These are phyloP conservation scores for Ceratocystis diversiconidia DNA, from an alignment of 2,329 filamentous ascomycete species.

Conservation along the genomic window DNA sequence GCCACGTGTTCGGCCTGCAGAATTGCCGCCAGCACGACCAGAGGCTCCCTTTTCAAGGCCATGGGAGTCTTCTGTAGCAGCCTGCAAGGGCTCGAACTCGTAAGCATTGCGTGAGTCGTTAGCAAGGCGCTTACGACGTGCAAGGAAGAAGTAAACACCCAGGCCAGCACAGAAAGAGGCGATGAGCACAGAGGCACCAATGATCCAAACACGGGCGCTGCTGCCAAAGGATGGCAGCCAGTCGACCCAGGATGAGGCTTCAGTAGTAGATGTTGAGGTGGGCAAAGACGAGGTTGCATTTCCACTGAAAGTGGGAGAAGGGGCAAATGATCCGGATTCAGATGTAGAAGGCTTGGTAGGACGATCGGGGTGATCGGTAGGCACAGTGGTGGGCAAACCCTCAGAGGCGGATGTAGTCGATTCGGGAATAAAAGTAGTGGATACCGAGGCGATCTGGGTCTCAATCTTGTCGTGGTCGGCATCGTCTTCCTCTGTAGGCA, in stretches of 20 bases:
- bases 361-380: slow-evolving; percentile 51
- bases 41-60: slow-evolving; percentile 28
- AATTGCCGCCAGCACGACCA: slow-evolving; percentile 20
- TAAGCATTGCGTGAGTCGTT: slow-evolving; percentile 70
- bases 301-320: slow-evolving; percentile 36
- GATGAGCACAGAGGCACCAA: slow-evolving; percentile 71
- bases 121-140: slow-evolving; percentile 60
- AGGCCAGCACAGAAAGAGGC: slow-evolving; percentile 68
- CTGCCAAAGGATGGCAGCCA: slow-evolving; percentile 86
- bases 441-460: slow-evolving; percentile 39
- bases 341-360: slow-evolving; percentile 35
- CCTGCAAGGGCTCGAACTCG: slow-evolving; percentile 85
- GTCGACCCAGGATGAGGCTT: slow-evolving; percentile 55
- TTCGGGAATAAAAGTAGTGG: slow-evolving; percentile 33
- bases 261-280: slow-evolving; percentile 22
- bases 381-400: slow-evolving; percentile 29
- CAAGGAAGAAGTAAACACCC: slow-evolving; percentile 67
- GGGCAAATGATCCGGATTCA: slow-evolving; percentile 26
- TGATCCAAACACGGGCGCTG: slow-evolving; percentile 86
- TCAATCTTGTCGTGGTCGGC: slow-evolving; percentile 57
- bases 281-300: slow-evolving; percentile 9
- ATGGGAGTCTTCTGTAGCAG: slow-evolving; percentile 51
- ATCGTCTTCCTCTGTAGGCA: slow-evolving; percentile 74
- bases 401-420: slow-evolving; percentile 43
- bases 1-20: slow-evolving; percentile 43